phyloP scores from a whole-genome alignment of 805 yeast genomes.

The Candida odintsovae region DNA sequence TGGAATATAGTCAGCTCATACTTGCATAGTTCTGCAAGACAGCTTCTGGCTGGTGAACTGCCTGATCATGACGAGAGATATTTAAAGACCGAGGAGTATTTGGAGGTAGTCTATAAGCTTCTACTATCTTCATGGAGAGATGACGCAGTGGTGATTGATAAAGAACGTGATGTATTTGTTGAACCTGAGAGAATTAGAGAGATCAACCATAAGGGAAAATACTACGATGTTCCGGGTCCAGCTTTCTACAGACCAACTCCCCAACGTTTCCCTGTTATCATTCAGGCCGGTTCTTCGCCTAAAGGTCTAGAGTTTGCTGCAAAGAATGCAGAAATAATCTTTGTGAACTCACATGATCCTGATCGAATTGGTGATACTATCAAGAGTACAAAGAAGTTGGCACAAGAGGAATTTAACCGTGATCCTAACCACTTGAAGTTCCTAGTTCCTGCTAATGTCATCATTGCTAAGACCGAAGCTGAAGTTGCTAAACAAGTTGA shows the following conservation, averaged over 20 bases:
- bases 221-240: slow-evolving; percentile 26
- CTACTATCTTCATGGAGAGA: slow-evolving; percentile 35
- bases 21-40: too few relatives aligned
- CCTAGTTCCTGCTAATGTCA: slow-evolving; percentile 30
- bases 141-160: slow-evolving; percentile 24
- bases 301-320: slow-evolving; percentile 37
- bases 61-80: slow-evolving; percentile 28
- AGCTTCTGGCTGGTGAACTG: too few relatives aligned
- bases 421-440: slow-evolving; percentile 34
- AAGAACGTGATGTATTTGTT: slow-evolving; percentile 20
- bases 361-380: slow-evolving; percentile 10
- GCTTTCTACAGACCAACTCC: slow-evolving; percentile 34
- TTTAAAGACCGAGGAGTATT: slow-evolving; percentile 31
- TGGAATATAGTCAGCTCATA: too few relatives aligned
- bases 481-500: slow-evolving; percentile 27
- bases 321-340: slow-evolving; percentile 33
- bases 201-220: slow-evolving; percentile 33
- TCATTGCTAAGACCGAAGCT: slow-evolving; percentile 34
- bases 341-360: slow-evolving; percentile 28
- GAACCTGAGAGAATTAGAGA: slow-evolving; percentile 32
- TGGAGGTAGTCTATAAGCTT: slow-evolving; percentile 31
- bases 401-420: slow-evolving; percentile 25
- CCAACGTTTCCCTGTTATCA: slow-evolving; percentile 35
- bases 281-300: slow-evolving; percentile 37
- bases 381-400: slow-evolving; percentile 22